phyloP scores from a whole-genome alignment of 352 stramenopile species.

The Pythium rishiriense region DNA sequence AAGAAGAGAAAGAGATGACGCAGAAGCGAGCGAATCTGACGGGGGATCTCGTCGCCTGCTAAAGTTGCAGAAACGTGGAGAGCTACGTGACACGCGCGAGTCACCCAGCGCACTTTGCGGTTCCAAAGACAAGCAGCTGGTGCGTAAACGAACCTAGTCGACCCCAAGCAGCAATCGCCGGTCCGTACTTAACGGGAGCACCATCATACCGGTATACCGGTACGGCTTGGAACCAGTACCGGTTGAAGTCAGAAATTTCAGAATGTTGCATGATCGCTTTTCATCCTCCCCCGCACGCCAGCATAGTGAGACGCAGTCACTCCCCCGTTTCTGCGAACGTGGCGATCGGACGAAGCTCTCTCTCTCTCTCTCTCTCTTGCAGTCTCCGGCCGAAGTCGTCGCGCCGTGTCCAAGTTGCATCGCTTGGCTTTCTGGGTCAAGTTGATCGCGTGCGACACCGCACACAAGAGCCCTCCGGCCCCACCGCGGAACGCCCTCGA shows the following conservation, averaged over 20 bases:
- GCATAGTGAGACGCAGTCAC: slow-evolving; percentile 15
- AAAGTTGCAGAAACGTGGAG: slow-evolving; percentile 26
- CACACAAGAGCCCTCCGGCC: neutral
- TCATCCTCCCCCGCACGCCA: neutral
- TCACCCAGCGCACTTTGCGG: slow-evolving; percentile 18
- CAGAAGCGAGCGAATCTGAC: slow-evolving; percentile 16
- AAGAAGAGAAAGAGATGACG: neutral
- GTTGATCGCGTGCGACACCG: slow-evolving; percentile 16
- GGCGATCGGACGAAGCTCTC: slow-evolving; percentile 22
- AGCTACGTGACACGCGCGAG: slow-evolving; percentile 28
- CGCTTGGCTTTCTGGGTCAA: slow-evolving; percentile 14
- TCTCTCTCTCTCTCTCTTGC: slow-evolving; percentile 18
- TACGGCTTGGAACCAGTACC: neutral
- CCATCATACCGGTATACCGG: slow-evolving; percentile 20
- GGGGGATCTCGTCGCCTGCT: slow-evolving; percentile 2
- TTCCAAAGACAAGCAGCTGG: slow-evolving; percentile 22
- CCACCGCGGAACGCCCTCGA: neutral
- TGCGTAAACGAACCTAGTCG: slow-evolving; percentile 4
- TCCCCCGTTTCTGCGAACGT: slow-evolving; percentile 17
- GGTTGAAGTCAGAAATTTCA: slow-evolving; percentile 26
- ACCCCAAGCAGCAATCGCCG: slow-evolving; percentile 7
- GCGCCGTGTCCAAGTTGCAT: neutral
- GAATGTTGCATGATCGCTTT: slow-evolving; percentile 22
- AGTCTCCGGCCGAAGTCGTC: slow-evolving; percentile 1
- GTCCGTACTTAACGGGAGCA: slow-evolving; percentile 11